Percentiles rank a stretch among this genome's conserved stretches.
Conservation (phyloP, 1,139 yeast genomes). For the Lodderomyces orthopsilosis region DNA sequence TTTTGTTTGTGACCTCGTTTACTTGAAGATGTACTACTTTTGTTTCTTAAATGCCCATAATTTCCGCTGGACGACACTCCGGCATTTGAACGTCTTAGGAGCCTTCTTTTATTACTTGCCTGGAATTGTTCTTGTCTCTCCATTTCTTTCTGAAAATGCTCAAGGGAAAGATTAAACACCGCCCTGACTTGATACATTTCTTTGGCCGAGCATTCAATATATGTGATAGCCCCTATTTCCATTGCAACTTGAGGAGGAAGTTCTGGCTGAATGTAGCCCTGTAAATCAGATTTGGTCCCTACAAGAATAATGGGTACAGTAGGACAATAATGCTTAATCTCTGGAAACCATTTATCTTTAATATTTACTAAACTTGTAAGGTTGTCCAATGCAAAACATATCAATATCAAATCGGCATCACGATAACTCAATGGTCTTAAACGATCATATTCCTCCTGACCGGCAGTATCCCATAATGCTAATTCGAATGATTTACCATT, state of each 20-base stretch:
- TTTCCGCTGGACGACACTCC: slow-evolving; percentile 11
- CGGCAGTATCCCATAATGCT: slow-evolving; percentile 92
- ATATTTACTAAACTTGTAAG: slow-evolving; percentile 68
- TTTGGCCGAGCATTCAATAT: slow-evolving; percentile 77
- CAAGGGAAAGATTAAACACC: slow-evolving; percentile 59
- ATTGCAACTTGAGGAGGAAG: slow-evolving; percentile 57
- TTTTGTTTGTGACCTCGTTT: slow-evolving; percentile 38
- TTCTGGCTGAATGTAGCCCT: slow-evolving; percentile 39
- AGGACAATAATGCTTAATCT: slow-evolving; percentile 79
- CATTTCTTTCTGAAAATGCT: slow-evolving; percentile 33
- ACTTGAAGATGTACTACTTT: slow-evolving; percentile 20
- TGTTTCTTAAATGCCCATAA: slow-evolving; percentile 24
- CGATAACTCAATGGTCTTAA: slow-evolving; percentile 81
- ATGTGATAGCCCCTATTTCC: slow-evolving; percentile 71
- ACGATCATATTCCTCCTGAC: slow-evolving; percentile 89
- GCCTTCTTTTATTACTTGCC: slow-evolving; percentile 28
- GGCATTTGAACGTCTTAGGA: slow-evolving; percentile 27
- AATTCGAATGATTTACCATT: slow-evolving; percentile 55
- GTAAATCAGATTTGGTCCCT: slow-evolving; percentile 75
- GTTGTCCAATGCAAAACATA: slow-evolving; percentile 74
- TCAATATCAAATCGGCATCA: slow-evolving; percentile 69
- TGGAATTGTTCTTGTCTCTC: slow-evolving; percentile 41
- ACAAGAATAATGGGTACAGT: slow-evolving; percentile 72
- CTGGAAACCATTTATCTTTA: slow-evolving; percentile 83
- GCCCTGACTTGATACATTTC: slow-evolving; percentile 62